These are phyloP conservation scores for Talaromyces stipitatus DNA, from an alignment of 495 filamentous ascomycete genomes.

Conservation along the genomic window DNA sequence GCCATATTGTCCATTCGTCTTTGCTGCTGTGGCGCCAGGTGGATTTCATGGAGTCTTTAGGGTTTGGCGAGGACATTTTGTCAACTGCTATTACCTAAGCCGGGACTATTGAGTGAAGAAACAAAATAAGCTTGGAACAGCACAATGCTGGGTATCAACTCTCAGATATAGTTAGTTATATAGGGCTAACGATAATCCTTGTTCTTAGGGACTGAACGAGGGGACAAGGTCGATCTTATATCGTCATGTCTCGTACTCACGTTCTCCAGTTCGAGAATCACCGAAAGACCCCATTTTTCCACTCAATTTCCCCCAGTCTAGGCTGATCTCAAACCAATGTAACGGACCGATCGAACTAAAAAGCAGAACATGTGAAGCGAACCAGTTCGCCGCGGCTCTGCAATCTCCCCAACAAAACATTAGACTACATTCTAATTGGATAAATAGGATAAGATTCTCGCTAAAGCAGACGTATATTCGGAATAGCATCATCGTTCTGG, in stretches of 20 bases:
- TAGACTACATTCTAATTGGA: background rate
- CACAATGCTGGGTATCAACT: background rate
- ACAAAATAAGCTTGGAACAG: background rate
- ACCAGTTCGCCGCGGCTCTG: slow-evolving; percentile 1
- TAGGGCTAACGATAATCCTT: background rate
- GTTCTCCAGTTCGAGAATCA: too few species aligned
- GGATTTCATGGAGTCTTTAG: slow-evolving; percentile 29
- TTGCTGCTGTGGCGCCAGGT: slow-evolving; percentile 22
- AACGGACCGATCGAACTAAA: background rate
- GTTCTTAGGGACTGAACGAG: too few species aligned
- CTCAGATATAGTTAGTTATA: background rate
- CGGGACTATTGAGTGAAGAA: too few species aligned
- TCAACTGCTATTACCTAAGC: background rate
- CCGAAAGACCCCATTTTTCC: too few species aligned
- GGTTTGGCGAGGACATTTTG: slow-evolving; percentile 7
- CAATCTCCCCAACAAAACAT: background rate
- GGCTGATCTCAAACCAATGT: background rate
- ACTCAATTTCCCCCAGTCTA: too few species aligned
- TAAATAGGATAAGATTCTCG: background rate
- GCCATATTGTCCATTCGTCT: slow-evolving; percentile 22
- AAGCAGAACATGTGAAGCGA: slow-evolving; percentile 1
- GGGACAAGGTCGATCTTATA: background rate
- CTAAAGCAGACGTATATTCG: slow-evolving; percentile 1
- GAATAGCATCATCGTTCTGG: background rate
- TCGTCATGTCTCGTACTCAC: too few species aligned